These are phyloP conservation scores for Neurospora cerealis DNA, from an alignment of 495 filamentous ascomycete genomes.

Conservation along the genomic window DNA sequence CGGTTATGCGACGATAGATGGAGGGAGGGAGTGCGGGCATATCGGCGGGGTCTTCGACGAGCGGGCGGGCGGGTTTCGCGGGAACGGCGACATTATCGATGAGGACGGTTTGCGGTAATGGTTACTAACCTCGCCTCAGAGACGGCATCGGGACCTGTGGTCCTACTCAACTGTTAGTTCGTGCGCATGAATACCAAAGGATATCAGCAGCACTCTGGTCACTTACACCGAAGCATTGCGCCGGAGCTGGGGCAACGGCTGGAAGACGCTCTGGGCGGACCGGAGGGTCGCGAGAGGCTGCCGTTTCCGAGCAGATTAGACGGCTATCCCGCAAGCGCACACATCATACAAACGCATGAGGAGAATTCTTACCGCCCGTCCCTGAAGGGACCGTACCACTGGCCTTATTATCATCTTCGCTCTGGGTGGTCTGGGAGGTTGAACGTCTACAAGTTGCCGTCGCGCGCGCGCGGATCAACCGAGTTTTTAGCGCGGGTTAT, in stretches of 20 bases:
- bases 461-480: constrained; percentile 2
- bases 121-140: neutral
- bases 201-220: neutral
- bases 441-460: neutral
- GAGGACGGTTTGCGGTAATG: neutral
- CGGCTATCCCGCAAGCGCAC: neutral
- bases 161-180: neutral
- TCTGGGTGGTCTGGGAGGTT: neutral
- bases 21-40: neutral
- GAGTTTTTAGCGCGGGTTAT: constrained; percentile 20
- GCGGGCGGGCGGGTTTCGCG: neutral
- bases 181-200: neutral
- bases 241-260: constrained; percentile 16
- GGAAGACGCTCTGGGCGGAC: constrained; percentile 11
- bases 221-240: constrained; percentile 19
- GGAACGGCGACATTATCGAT: neutral
- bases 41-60: neutral
- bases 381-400: constrained; percentile 19
- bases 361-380: constrained; percentile 17
- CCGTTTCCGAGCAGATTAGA: constrained; percentile 3
- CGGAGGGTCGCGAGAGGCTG: constrained; percentile 15
- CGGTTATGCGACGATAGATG: neutral
- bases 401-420: constrained; percentile 29
- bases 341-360: neutral
- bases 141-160: neutral